phyloP scores from a whole-genome alignment of 768 basidiomycete genomes.

The Gymnopilus junonius region DNA sequence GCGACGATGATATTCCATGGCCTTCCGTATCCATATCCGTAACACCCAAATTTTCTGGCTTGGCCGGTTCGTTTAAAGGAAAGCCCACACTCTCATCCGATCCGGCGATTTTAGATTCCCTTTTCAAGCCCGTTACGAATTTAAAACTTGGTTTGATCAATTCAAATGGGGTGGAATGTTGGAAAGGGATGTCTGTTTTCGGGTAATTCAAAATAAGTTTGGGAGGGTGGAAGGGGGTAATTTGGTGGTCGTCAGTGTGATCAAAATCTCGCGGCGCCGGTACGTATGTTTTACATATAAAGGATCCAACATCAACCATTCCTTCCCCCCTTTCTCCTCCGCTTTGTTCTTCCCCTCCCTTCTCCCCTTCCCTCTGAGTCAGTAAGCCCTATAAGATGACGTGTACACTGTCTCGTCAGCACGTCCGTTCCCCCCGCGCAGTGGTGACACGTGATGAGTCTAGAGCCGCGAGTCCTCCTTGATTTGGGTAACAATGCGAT shows the following conservation, averaged over 20 bases:
- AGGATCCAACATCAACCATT: background rate
- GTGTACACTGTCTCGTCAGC: constrained; percentile 1
- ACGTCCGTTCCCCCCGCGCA: background rate
- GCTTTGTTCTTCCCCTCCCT: background rate
- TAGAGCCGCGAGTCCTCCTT: too few species aligned
- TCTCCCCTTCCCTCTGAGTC: background rate
- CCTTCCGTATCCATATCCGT: background rate
- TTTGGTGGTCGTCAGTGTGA: background rate
- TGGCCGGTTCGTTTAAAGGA: background rate
- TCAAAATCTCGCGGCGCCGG: background rate
- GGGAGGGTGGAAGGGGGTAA: background rate
- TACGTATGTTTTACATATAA: background rate
- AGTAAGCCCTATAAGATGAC: background rate
- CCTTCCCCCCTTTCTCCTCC: background rate
- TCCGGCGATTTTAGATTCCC: background rate
- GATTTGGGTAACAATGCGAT: too few species aligned
- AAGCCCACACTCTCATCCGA: background rate
- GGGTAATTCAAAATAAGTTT: background rate
- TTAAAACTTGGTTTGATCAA: background rate
- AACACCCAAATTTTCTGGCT: background rate
- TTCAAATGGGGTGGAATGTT: too few species aligned
- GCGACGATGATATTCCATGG: background rate
- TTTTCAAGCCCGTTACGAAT: background rate
- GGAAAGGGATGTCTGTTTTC: background rate
- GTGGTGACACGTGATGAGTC: background rate